Base-by-base conservation (phyloP, 129 eudicot species). In the Glebionis coronaria region DNA sequence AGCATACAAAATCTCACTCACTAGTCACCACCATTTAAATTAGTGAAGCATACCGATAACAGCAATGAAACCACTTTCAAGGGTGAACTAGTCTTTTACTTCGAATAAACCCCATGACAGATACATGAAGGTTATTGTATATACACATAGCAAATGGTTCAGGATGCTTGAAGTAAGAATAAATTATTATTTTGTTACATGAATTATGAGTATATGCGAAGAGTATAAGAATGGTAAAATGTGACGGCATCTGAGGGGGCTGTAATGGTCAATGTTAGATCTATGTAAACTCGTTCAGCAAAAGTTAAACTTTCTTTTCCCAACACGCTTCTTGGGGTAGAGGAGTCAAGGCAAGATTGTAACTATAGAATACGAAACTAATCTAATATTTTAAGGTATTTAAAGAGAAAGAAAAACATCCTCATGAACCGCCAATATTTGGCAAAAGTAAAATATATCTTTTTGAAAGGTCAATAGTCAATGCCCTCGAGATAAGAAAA, bases 401-500 rank as follows among this genome's bases (percentile, higher is more conserved):
- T 13, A 16, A 12, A 35, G 29, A 25, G 20, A 61, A 15, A 53
- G 14, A 63, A 42, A 63, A 42, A 38, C 18, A 53, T 42, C 45
- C 45, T 53, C 64, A 73, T 50, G 15, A 64, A 45, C 58, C 74
- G 64, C 78, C 54, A 53, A 73, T 40, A 38, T 23, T 64, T 58
- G 74, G 56, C 77, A 78, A 67, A 77, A 69, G 60, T 52, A 63
- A 40, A 56, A 57, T 28, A 45, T 66, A 73, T 61, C 66, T 28
- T 65, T 69, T 81, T 60, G 54, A 72, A 65, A 73, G 50, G 80
- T 71, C 69, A 76, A 67, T 74, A 56, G 52, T 65, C 44, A 28
- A 45, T 27, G 27, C 69, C 65, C 72, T 61, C 71, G 59, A 65
- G 68, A 60, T 55, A 8, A 35, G 21, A 45, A 75, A 23, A 65